Base-by-base conservation (phyloP, 495 filamentous ascomycete species). In the Clavariopsis aquatica region DNA sequence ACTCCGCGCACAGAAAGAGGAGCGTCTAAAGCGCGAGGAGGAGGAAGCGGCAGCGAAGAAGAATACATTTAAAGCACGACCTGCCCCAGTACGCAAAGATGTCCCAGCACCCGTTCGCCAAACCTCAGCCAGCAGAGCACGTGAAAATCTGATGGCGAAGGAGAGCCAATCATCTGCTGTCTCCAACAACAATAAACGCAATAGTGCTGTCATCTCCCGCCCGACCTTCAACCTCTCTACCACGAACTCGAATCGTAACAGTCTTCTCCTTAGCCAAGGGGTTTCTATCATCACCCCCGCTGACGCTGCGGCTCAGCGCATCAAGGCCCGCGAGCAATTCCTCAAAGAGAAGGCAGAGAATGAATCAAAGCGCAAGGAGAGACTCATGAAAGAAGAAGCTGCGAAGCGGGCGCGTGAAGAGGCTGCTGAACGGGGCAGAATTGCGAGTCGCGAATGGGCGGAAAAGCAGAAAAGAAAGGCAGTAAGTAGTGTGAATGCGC, bases 391-490 rank as follows among this genome's bases (percentile, higher is more conserved):
- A 36, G 71, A 73, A 38, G 71, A 73, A 6, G 71, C 65, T 23
- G 71, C 71, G 17, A 66, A 65, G 60, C 47, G 49, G 28, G 71
- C 71, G 58, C 66, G 71, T 38, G 71, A 69, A 1, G 69, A 71
- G 68, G 88, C 88, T 10, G 86, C 88, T 0, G 88, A 90, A 75
- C 72, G 86, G 60, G 85, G 85, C 15, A 76, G 87, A 57, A 74
- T 80, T 70, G 78, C 83, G 52, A 85, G 84, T 59, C 75, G 87
- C 34, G 84, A 87, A 75, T 91, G 88, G 88, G 87, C 87, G 3
- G 85, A 88, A 75, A 87, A 81, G 77, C 83, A 89, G 78, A 78
- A 75, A 72, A 81, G 73, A 75, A 74, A 73, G 73, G 47, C 15
- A 17, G 13, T 24, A 49, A 24, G 17, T 60, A 54, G 27, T 38